Conservation (phyloP, 768 basidiomycete species). For the Lentinula guzmanii region DNA sequence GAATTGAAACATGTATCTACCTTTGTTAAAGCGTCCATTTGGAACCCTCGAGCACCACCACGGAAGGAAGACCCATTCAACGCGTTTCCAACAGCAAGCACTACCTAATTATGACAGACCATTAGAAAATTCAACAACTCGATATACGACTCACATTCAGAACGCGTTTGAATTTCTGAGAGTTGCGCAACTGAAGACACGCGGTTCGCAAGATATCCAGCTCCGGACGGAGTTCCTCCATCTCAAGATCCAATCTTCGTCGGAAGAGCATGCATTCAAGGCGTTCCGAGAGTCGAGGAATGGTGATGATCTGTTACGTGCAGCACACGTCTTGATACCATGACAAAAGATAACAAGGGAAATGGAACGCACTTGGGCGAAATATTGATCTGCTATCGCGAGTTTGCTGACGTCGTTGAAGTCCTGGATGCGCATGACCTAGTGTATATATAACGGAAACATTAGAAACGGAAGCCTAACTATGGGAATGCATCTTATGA, state of each 20-base stretch:
- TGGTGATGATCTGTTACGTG: conserved; percentile 58
- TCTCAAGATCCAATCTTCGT: conserved; percentile 72
- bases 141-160: conserved; percentile 45
- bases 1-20: conserved; percentile 28
- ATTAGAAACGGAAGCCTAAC: not conserved
- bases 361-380: conserved; percentile 49
- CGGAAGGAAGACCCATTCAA: conserved; percentile 81
- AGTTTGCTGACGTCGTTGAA: conserved; percentile 71
- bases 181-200: conserved; percentile 59
- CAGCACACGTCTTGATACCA: not conserved
- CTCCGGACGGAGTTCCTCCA: conserved; percentile 81
- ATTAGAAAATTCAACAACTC: not conserved
- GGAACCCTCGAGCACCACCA: conserved; percentile 81
- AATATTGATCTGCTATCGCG: conserved; percentile 81
- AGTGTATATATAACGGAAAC: not conserved
- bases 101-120: conserved; percentile 35
- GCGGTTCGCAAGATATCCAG: conserved; percentile 68
- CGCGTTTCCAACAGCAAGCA: conserved; percentile 75
- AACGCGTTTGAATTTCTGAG: conserved; percentile 59
- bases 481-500: not conserved
- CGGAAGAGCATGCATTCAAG: conserved; percentile 82
- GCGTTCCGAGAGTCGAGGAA: conserved; percentile 70
- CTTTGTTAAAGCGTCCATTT: conserved; percentile 76
- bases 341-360: not conserved
- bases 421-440: conserved; percentile 61